Conservation (phyloP, 179 eudicot genomes). For the Kewa caespitosa region DNA sequence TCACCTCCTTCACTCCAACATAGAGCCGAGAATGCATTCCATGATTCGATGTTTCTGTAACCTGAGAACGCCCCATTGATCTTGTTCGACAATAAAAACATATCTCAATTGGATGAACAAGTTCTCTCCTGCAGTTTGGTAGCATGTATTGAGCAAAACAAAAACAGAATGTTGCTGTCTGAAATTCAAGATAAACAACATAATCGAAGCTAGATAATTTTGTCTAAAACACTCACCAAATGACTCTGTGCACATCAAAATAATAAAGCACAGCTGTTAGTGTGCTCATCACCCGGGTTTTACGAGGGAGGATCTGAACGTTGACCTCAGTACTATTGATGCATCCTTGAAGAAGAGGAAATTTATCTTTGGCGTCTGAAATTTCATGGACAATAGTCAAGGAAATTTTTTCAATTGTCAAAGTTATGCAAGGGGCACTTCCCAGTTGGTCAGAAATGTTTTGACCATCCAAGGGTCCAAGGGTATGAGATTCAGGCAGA, state of each 20-base stretch:
- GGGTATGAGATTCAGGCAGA: conserved; percentile 23
- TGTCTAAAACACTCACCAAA: conserved; percentile 45
- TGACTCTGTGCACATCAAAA: conserved; percentile 61
- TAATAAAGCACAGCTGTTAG: conserved; percentile 46
- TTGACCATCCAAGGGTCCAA: conserved; percentile 21
- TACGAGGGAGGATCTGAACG: conserved; percentile 56
- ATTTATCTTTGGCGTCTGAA: conserved; percentile 57
- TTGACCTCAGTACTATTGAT: conserved; percentile 49
- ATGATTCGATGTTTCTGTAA: conserved; percentile 35
- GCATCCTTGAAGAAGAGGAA: conserved; percentile 75
- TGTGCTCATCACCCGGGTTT: conserved; percentile 74
- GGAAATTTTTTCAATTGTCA: conserved; percentile 53
- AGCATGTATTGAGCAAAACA: conserved; percentile 16
- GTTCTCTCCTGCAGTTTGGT: conserved; percentile 64
- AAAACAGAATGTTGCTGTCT: neutral
- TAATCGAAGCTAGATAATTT: neutral
- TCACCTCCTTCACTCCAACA: conserved; percentile 72
- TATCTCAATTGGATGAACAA: conserved; percentile 67
- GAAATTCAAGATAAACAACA: conserved; percentile 1
- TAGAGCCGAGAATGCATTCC: conserved; percentile 52
- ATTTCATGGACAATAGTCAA: conserved; percentile 76
- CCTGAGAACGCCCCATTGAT: conserved; percentile 39
- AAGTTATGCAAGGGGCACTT: conserved; percentile 45
- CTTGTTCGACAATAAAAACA: conserved; percentile 62
- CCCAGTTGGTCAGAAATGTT: conserved; percentile 23